Evolutionary conservation across 1,139 yeast species (phyloP), one percentile per base, ranked within the genome.

Genomic region (Geotrichum klebahnii): DNA sequence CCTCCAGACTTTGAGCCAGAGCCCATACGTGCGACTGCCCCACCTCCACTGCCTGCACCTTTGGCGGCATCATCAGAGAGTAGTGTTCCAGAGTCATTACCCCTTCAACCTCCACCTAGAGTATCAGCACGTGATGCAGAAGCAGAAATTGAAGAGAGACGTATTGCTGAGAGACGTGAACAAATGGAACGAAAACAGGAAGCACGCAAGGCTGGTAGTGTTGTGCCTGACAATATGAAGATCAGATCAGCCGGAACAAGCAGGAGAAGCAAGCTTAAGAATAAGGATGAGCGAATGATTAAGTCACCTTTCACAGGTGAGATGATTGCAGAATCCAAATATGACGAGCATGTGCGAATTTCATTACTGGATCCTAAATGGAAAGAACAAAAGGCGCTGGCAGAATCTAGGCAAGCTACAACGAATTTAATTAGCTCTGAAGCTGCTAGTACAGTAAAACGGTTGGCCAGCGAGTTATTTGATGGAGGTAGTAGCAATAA

Each of bases 321-420:
- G 58, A 63, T 76, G 61, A 77, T 90, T 3, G 84, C 90, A 0
- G 94, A 85, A 59, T 74, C 76, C 49, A 72, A 82, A 56, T 87
- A 85, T 62, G 88, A 84, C 57, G 78, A 75, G 56, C 97, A 90
- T 65, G 72, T 89, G 57, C 77, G 79, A 52, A 77, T 81, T n/a
- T 70, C 85, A 51, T 71, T 87, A 43, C 70, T 92, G 48, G 96
- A 90, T 66, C 96, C 96, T 1, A 73, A 79, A 56, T 87, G 86
- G 69, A 76, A 81, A 57, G 80, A 80, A 55, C 90, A 87, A 63
- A 82, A 80, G 61, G 79, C 77, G 28, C 76, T 77, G 53, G 74
- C 73, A 14, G 80, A 84, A 56, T 72, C 76, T 29, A 85, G 88
- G 60, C 76, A 77, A 60, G 70, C 77, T 35, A 71, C 79, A 28